Evolutionary conservation across 78 protist genomes (phyloP), one percentile per base, ranked within the genome.

Genomic region (Chrysochromulina parva): DNA sequence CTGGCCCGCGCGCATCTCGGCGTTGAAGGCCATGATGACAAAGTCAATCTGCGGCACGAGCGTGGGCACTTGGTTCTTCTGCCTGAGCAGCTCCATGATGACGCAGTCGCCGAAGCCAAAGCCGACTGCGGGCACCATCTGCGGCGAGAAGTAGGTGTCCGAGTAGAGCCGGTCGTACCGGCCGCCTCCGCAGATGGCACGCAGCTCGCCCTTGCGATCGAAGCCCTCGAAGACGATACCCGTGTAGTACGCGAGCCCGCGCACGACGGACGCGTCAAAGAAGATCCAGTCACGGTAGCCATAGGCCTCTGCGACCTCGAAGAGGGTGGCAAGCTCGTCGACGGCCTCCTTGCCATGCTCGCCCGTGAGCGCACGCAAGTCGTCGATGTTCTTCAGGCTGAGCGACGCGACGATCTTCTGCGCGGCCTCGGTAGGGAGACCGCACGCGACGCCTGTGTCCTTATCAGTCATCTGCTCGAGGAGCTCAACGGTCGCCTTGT

Each of bases 51-150:
- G 14, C 38, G 78, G 78, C 91, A 1, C 65, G 17, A 24, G 28
- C 14, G 3, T 17, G 5, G 96, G 96, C 50, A 93, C 13, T 47
- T 85, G 57, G 38, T 65, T 55, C 86, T 86, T 92, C 38, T 50
- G 88, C 90, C 2, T 7, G 54, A 95, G 94, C 16, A 95, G 88
- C 90, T 95, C 96, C 58, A 93, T 66, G 88, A 95, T 87, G 47
- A 95, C 96, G 90, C 95, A 93, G 73, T 95, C 96, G 57, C 96
- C 96, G 60, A 95, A 95, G 52, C 96, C 96, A 22, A 94, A 94
- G 50, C 96, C 94, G 47, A 48, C 58, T 17, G 92, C 92, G 20
- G 92, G 92, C 16, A 90, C 91, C 74, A 65, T 48, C 19, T 1
- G 13, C 84, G 84, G 84, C 55, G 90, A 71, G 28, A 93, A 93